Percentiles rank a stretch among this genome's conserved stretches.
phyloP scores from a whole-genome alignment of 2,329 filamentous ascomycete genomes.

The Trichoderma breve region DNA sequence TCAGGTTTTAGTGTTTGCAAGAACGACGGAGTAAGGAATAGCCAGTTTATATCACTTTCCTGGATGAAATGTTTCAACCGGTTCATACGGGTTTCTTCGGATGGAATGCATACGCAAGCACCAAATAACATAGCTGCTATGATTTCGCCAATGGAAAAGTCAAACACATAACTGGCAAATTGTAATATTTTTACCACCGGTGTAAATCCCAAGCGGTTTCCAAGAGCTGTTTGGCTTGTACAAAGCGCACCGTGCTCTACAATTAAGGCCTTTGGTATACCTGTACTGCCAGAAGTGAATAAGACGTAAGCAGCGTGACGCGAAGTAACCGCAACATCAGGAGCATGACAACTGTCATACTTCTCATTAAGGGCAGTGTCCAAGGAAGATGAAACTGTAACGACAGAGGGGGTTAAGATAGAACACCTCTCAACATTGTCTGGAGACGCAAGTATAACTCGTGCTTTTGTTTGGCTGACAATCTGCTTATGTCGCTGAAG shows the following conservation, averaged over 20 bases:
- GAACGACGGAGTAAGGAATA: conserved; percentile 22
- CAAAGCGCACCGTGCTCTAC: neutral
- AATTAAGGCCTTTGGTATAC: neutral
- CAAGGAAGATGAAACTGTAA: neutral
- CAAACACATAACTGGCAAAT: neutral
- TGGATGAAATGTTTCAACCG: neutral
- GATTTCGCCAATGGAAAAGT: neutral
- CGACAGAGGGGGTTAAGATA: neutral
- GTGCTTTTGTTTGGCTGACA: conserved; percentile 1
- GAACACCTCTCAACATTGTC: neutral
- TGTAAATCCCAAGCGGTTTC: neutral
- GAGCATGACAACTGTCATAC: neutral
- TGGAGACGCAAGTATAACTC: neutral
- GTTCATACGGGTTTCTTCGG: neutral
- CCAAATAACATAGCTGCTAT: neutral
- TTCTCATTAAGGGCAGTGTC: neutral
- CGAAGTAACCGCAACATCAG: neutral
- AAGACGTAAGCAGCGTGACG: neutral
- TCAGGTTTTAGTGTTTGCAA: neutral
- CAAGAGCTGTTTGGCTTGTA: neutral
- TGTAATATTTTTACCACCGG: neutral
- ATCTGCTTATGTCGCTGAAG: neutral
- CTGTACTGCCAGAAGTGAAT: neutral
- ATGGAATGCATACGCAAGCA: neutral
- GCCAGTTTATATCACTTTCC: neutral